phyloP scores from a whole-genome alignment of 2,329 filamentous ascomycete species.

The Metarhizium sp. region DNA sequence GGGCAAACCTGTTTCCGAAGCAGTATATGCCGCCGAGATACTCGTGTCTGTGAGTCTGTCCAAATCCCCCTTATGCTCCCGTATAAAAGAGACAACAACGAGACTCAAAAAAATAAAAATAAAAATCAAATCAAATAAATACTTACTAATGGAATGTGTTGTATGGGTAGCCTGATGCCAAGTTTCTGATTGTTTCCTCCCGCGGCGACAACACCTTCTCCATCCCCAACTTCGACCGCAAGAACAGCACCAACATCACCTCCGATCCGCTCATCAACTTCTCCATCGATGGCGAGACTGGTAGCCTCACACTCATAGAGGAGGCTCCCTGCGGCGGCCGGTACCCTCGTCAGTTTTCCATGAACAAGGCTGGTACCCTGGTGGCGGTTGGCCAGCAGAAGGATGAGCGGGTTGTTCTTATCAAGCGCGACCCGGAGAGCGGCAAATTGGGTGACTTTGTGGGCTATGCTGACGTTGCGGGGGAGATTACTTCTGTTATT shows the following conservation, averaged over 20 bases:
- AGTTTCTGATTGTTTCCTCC: constrained; percentile 58
- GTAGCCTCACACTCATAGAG: constrained; percentile 45
- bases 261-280: constrained; percentile 60
- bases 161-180: constrained; percentile 40
- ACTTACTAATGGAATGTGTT: background rate
- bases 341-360: constrained; percentile 56
- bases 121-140: background rate
- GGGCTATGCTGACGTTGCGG: constrained; percentile 31
- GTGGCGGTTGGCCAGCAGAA: constrained; percentile 58
- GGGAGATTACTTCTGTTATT: constrained; percentile 35
- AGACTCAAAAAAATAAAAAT: background rate
- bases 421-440: constrained; percentile 47
- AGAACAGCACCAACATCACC: constrained; percentile 33
- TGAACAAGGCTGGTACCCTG: constrained; percentile 54
- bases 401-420: constrained; percentile 50
- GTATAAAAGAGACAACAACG: too few species aligned
- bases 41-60: constrained; percentile 42
- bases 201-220: constrained; percentile 50
- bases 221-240: constrained; percentile 33
- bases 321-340: constrained; percentile 54
- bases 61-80: background rate
- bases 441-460: constrained; percentile 45
- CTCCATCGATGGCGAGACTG: constrained; percentile 42
- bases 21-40: constrained; percentile 45
- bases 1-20: constrained; percentile 27